Conservation (phyloP, 805 yeast species). For the Wickerhamomyces tratensis region DNA sequence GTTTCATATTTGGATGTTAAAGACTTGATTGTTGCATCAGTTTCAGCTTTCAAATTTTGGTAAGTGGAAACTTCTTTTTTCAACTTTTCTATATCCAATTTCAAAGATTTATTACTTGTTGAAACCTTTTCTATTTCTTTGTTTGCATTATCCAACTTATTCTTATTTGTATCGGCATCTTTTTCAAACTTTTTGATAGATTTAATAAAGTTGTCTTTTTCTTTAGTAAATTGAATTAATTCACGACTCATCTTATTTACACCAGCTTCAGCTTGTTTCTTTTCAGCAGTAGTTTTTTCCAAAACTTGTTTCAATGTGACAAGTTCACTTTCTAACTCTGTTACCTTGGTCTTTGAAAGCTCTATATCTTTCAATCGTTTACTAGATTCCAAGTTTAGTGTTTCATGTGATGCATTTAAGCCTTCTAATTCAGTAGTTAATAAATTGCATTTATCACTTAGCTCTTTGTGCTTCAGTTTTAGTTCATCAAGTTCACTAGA, state of each 20-base stretch:
- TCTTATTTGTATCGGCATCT: constrained; percentile 11
- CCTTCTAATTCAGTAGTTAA: constrained; percentile 12
- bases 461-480: constrained; percentile 6
- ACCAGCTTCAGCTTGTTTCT: constrained; percentile 71
- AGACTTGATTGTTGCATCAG: constrained; percentile 11
- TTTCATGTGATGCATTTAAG: constrained; percentile 23
- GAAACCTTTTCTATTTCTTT: constrained; percentile 8
- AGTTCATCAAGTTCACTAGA: constrained; percentile 13
- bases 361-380: constrained; percentile 24
- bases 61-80: neutral
- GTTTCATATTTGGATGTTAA: constrained; percentile 18
- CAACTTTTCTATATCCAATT: neutral
- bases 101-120: neutral
- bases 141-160: constrained; percentile 13
- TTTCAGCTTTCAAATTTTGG: neutral
- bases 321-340: constrained; percentile 14
- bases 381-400: constrained; percentile 21
- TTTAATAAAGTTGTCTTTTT: constrained; percentile 41
- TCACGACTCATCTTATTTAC: constrained; percentile 88
- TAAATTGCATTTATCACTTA: constrained; percentile 8
- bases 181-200: constrained; percentile 31
- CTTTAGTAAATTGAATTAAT: constrained; percentile 52
- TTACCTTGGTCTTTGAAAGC: constrained; percentile 5
- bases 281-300: constrained; percentile 23
- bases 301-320: constrained; percentile 17